Conservation (phyloP, 148 eudicot genomes). For the Rhododendron griersonianum region DNA sequence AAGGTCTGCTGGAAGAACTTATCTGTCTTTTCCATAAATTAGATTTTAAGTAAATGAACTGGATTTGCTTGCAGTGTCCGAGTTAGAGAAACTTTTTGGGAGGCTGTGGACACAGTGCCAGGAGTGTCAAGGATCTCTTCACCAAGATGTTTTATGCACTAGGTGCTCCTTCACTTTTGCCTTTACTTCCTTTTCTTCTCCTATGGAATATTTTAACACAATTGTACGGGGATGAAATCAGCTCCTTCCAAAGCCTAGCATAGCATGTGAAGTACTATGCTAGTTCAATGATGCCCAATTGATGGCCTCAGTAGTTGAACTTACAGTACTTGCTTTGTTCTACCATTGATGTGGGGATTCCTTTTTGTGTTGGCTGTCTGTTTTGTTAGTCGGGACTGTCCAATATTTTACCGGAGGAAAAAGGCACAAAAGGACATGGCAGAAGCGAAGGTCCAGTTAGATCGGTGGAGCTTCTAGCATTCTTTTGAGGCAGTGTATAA, state of each 20-base stretch:
- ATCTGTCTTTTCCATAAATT: not conserved
- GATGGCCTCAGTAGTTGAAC: not conserved
- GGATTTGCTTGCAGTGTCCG: constrained; percentile 59
- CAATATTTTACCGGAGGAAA: constrained; percentile 97
- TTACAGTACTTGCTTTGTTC: not conserved
- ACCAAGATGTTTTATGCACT: constrained; percentile 97
- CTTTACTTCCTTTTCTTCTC: not conserved
- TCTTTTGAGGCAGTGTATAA: not conserved
- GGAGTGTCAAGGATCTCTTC: constrained; percentile 99
- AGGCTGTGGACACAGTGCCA: constrained; percentile 99
- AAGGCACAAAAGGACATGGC: constrained; percentile 99
- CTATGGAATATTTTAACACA: no score
- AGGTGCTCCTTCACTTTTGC: constrained; percentile 40
- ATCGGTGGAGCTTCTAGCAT: constrained; percentile 76
- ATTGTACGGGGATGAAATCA: not conserved
- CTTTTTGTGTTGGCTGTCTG: not conserved
- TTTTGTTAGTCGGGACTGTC: constrained; percentile 85
- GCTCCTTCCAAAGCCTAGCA: not conserved
- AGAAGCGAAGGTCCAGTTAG: constrained; percentile 87
- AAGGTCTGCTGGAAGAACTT: not conserved
- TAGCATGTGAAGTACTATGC: not conserved
- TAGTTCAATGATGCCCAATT: not conserved
- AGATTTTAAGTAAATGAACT: not conserved
- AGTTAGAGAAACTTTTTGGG: constrained; percentile 86
- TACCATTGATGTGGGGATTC: not conserved